These are phyloP conservation scores for Lactarius hatsudake DNA, from an alignment of 768 basidiomycete species.

Conservation along the genomic window DNA sequence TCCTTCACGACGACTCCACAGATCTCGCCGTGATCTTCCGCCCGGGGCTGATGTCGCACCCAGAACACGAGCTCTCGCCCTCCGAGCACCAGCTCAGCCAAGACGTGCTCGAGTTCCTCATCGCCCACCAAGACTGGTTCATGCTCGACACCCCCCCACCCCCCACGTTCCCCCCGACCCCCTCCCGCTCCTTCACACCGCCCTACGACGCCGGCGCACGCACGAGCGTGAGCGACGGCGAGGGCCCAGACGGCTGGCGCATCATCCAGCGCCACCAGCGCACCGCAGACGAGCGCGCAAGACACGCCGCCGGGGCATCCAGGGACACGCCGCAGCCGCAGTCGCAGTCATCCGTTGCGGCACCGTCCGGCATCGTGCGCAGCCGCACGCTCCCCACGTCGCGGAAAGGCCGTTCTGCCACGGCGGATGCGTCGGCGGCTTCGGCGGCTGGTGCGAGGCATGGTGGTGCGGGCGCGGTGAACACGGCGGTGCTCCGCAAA, in stretches of 20 bases:
- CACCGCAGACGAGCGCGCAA: neutral
- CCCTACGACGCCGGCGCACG: slow-evolving; percentile 27
- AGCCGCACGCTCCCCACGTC: slow-evolving; percentile 65
- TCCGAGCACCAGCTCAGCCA: slow-evolving; percentile 86
- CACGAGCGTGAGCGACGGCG: slow-evolving; percentile 37
- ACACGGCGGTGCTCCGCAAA: slow-evolving; percentile 18
- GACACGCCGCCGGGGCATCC: slow-evolving; percentile 45
- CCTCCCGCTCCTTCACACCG: slow-evolving; percentile 22
- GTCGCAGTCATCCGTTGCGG: slow-evolving; percentile 21
- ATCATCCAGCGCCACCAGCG: slow-evolving; percentile 28
- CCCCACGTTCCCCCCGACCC: slow-evolving; percentile 35
- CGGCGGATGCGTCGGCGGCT: neutral
- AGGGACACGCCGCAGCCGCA: slow-evolving; percentile 26
- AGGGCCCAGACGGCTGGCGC: slow-evolving; percentile 37
- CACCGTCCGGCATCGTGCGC: slow-evolving; percentile 46
- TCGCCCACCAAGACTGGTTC: slow-evolving; percentile 96
- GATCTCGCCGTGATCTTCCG: slow-evolving; percentile 98
- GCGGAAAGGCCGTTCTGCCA: slow-evolving; percentile 21
- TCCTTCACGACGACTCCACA: slow-evolving; percentile 32
- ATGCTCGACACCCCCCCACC: slow-evolving; percentile 83
- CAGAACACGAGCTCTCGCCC: slow-evolving; percentile 81
- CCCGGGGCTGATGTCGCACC: slow-evolving; percentile 90
- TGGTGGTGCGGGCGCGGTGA: neutral
- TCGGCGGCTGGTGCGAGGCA: neutral
- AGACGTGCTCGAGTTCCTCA: slow-evolving; percentile 89